phyloP scores from a whole-genome alignment of 331 rosid genomes.

The Malus hybrid region DNA sequence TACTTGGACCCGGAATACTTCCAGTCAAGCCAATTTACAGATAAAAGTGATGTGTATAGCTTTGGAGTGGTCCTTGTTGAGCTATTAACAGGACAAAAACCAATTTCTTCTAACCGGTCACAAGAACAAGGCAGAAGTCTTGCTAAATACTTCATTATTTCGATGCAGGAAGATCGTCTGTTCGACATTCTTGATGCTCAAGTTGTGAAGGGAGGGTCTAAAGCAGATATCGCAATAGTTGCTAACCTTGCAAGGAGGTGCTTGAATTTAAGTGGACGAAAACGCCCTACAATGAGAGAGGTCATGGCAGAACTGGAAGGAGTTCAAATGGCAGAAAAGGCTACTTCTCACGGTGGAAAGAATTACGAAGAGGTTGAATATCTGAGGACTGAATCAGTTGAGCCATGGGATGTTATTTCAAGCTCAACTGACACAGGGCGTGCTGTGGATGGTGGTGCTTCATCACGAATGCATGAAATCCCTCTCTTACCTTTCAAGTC shows the following conservation, averaged over 20 bases:
- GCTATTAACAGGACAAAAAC: constrained; percentile 16
- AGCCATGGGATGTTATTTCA: constrained; percentile 7
- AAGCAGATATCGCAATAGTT: background rate
- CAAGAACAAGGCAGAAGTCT: constrained; percentile 5
- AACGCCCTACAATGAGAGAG: constrained; percentile 23
- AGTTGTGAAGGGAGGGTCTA: constrained; percentile 2
- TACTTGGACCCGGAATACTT: constrained; percentile 24
- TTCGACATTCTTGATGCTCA: constrained; percentile 10
- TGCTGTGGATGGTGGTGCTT: background rate
- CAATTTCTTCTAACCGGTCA: constrained; percentile 3
- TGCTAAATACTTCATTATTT: background rate
- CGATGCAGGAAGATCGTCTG: background rate
- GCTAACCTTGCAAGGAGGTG: constrained; percentile 19
- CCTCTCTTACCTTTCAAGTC: background rate
- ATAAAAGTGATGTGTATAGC: constrained; percentile 26
- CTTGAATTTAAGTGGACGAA: constrained; percentile 5
- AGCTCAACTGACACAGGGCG: background rate
- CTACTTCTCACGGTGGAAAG: background rate
- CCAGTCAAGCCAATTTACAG: constrained; percentile 22
- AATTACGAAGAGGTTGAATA: constrained; percentile 5
- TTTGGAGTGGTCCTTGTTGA: constrained; percentile 25
- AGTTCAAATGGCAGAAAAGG: background rate
- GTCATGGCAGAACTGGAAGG: constrained; percentile 2
- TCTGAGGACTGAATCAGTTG: background rate
- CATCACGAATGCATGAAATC: background rate